Evolutionary conservation across 352 stramenopile genomes (phyloP), one percentile per base, ranked within the genome.

Genomic region (Pseudoperonospora humuli): DNA sequence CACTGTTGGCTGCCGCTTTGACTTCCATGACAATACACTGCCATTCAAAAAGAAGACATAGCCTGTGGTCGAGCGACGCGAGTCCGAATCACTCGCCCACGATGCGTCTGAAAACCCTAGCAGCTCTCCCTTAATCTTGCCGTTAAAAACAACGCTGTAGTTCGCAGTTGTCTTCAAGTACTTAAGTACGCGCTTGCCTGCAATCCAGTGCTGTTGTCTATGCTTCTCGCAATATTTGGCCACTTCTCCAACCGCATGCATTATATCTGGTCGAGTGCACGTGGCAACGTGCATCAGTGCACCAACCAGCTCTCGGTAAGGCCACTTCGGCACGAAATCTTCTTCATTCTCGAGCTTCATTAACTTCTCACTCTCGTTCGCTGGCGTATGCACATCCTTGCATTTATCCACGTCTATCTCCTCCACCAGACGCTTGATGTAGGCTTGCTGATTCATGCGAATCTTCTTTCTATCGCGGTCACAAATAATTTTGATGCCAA

Each of bases 1-100:
- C 35, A 15, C 49, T 47, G 11, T 28, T 52, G 46, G 47, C 34
- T 66, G 57, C 15, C 47, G 49, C 11, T 31, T 44, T 4, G 56
- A 51, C 1, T 39, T 9, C 39, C 32, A 62, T 20, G 28, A 36
- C 4, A 19, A 20, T 14, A 11, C 28, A 41, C 27, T 19, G 44
- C 49, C 10, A n/a, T n/a, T n/a, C n/a, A n/a, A n/a, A n/a, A n/a
- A n/a, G n/a, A n/a, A n/a, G n/a, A n/a, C n/a, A n/a, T 34, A 34
- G 7, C 28, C 28, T 17, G 11, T 34, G 6, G 6, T 34, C n/a
- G 5, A 34, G 3, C 8, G 6, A 5, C 28, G 8, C n/a, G n/a
- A 14, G 11, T 34, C n/a, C 4, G n/a, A 15, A 15, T 34, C 11
- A 14, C 28, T 11, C n/a, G 28, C 28, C 28, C 28, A 34, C 6